Percentiles rank a stretch among this genome's conserved stretches.
Conservation (phyloP, 768 basidiomycete species). For the Lanmaoa pseudosensibilis region DNA sequence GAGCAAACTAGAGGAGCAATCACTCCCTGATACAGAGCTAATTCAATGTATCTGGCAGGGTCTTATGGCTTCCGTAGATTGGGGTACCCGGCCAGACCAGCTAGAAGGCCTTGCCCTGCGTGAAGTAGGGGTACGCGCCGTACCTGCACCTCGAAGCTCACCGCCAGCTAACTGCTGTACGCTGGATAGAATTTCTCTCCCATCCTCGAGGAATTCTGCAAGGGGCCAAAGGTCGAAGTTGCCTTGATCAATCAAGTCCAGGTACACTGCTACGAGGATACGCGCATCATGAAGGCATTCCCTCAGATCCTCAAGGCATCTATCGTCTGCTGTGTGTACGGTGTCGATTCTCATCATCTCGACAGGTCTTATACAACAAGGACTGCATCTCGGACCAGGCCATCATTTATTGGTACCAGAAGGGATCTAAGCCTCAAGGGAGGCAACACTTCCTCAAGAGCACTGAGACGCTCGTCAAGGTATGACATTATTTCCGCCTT, state of each 20-base stretch:
- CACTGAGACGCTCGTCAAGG: slow-evolving; percentile 88
- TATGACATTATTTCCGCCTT: slow-evolving; percentile 24
- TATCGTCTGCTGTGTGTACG: background rate
- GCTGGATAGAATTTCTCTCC: slow-evolving; percentile 71
- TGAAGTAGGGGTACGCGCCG: slow-evolving; percentile 73
- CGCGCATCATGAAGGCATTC: slow-evolving; percentile 92
- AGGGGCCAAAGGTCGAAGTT: slow-evolving; percentile 86
- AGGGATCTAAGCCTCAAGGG: slow-evolving; percentile 94
- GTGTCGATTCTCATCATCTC: slow-evolving; percentile 7
- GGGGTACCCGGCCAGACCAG: slow-evolving; percentile 88
- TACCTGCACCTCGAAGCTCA: background rate
- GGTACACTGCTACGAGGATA: slow-evolving; percentile 95
- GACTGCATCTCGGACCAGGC: slow-evolving; percentile 95
- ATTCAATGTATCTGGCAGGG: slow-evolving; percentile 91
- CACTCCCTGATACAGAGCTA: slow-evolving; percentile 85
- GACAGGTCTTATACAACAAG: slow-evolving; percentile 88
- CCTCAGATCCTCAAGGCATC: slow-evolving; percentile 87
- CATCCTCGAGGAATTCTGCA: slow-evolving; percentile 88
- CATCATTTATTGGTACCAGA: slow-evolving; percentile 97
- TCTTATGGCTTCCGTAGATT: slow-evolving; percentile 84
- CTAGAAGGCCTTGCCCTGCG: slow-evolving; percentile 86
- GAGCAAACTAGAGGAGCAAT: slow-evolving; percentile 66
- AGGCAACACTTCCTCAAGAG: slow-evolving; percentile 93
- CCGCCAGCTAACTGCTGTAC: background rate
- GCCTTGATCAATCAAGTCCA: slow-evolving; percentile 94